Percentiles rank a stretch among this genome's conserved stretches.
Evolutionary conservation across 371 early-diverging fungal genomes (phyloP).

Genomic region (Thermomucor indicae-seudaticae): DNA sequence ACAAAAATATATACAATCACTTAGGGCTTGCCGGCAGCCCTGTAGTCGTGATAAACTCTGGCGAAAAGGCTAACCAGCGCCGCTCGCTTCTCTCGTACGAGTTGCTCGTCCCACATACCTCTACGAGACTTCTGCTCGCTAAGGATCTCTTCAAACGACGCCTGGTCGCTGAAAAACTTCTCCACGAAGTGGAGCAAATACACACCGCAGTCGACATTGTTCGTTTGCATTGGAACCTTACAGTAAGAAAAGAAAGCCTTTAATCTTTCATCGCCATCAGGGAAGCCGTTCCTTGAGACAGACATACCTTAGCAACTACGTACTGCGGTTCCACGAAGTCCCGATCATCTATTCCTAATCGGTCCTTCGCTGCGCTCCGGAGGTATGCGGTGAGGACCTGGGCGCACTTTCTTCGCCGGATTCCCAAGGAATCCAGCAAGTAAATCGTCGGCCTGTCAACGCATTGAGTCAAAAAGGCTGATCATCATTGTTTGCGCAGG

Average conservation of each 20-base stretch:
- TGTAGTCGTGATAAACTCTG: too few species aligned
- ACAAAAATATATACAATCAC: too few species aligned
- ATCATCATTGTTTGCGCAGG: not conserved
- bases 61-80: too few species aligned
- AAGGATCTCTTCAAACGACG: not conserved
- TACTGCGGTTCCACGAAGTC: slow-evolving; percentile 1
- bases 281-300: slow-evolving; percentile 1
- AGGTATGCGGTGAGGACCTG: slow-evolving; percentile 36
- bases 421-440: slow-evolving; percentile 55
- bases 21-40: too few species aligned
- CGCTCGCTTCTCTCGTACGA: too few species aligned
- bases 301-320: slow-evolving; percentile 9
- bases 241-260: slow-evolving; percentile 23
- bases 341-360: slow-evolving; percentile 5
- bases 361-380: slow-evolving; percentile 26
- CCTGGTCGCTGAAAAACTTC: slow-evolving; percentile 24
- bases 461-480: not conserved
- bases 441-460: slow-evolving; percentile 34
- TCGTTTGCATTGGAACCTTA: slow-evolving; percentile 50
- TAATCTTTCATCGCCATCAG: slow-evolving; percentile 12
- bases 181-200: slow-evolving; percentile 55
- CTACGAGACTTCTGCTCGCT: too few species aligned
- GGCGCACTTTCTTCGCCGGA: slow-evolving; percentile 31
- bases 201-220: slow-evolving; percentile 65
- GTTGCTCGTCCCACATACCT: too few species aligned